These are phyloP conservation scores for Arachnomyces sp. DNA, from an alignment of 2,329 filamentous ascomycete genomes.

Conservation along the genomic window DNA sequence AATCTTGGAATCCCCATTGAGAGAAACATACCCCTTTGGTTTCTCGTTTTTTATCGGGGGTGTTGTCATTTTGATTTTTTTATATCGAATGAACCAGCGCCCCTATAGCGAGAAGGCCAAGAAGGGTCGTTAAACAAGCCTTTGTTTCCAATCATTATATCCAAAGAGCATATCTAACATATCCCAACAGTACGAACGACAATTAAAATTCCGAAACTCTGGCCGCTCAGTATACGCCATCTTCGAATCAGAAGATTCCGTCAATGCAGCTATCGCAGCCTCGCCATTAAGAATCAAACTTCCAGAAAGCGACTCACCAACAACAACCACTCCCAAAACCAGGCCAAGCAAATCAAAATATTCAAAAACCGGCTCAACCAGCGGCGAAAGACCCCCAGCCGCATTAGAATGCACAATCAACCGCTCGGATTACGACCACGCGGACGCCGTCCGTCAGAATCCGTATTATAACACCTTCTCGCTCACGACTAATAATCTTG, in stretches of 20 bases:
- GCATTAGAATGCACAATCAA: conserved; percentile 18
- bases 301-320: background rate
- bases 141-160: too few relatives aligned
- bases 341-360: background rate
- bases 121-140: too few relatives aligned
- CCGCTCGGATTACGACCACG: conserved; percentile 23
- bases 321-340: background rate
- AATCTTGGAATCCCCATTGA: too few relatives aligned
- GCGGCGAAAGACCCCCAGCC: conserved; percentile 1
- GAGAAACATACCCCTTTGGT: too few relatives aligned
- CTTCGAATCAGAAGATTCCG: conserved; percentile 29
- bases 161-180: too few relatives aligned
- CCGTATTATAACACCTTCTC: conserved; percentile 24
- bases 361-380: conserved; percentile 5
- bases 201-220: conserved; percentile 16
- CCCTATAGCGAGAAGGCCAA: too few relatives aligned
- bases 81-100: too few relatives aligned
- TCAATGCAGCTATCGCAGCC: conserved; percentile 23
- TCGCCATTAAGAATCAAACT: conserved; percentile 23
- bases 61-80: background rate
- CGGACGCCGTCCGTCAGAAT: conserved; percentile 21
- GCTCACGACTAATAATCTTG: conserved; percentile 15
- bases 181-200: conserved; percentile 22
- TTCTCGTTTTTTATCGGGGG: background rate
- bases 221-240: conserved; percentile 24